Percentiles rank a stretch among this genome's conserved stretches.
These are phyloP conservation scores for Simmondsia chinensis DNA, from an alignment of 148 eudicot species.

Conservation along the genomic window DNA sequence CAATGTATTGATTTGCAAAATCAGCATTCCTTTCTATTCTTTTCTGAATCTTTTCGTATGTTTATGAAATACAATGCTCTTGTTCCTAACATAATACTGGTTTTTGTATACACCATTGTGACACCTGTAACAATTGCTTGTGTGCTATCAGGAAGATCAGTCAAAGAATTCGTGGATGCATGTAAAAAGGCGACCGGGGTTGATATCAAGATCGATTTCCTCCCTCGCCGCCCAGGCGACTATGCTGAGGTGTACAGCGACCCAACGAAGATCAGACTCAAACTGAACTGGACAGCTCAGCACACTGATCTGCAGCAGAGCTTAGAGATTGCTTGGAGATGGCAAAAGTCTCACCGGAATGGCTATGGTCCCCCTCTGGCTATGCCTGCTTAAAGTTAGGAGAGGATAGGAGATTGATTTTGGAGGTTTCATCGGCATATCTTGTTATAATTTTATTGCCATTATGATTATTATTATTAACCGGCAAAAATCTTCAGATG, in stretches of 20 bases:
- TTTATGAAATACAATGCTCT: no score
- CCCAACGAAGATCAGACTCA: conserved; percentile 57
- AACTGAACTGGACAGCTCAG: conserved; percentile 65
- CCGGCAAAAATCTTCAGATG: no score
- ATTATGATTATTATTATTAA: no score
- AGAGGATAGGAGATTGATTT: no score
- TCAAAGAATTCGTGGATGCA: conserved; percentile 71
- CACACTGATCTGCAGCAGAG: conserved; percentile 61
- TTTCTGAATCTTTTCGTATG: neutral
- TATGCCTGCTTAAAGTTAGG: conserved; percentile 10
- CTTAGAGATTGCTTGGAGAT: conserved; percentile 64
- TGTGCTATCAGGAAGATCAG: conserved; percentile 52
- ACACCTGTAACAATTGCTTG: neutral
- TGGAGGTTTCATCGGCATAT: no score
- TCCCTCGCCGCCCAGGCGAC: conserved; percentile 71
- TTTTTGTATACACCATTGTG: no score
- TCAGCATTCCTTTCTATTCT: no score
- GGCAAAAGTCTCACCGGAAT: conserved; percentile 67
- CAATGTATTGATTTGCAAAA: no score
- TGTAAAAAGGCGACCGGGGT: conserved; percentile 80
- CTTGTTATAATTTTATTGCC: no score
- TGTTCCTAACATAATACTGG: no score
- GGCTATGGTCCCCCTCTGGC: conserved; percentile 34
- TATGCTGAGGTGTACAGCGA: conserved; percentile 84
- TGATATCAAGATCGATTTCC: conserved; percentile 51